Evolutionary conservation across 352 stramenopile species (phyloP).

Genomic region (Plasmopara muralis): DNA sequence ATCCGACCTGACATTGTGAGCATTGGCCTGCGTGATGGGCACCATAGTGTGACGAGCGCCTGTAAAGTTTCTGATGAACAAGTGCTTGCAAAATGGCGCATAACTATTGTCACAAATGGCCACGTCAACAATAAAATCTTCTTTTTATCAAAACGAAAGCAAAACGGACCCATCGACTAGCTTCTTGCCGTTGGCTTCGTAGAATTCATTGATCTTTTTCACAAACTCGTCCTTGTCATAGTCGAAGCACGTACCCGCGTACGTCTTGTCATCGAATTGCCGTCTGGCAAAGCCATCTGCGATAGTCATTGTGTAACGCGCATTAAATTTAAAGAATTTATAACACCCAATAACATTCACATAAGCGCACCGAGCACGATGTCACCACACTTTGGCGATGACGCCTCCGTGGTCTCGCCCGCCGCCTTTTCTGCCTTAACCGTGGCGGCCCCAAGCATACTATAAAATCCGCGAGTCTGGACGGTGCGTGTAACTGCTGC

Average conservation of each 20-base stretch:
- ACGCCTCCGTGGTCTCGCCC: slow-evolving; percentile 11
- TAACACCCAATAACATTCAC: background rate
- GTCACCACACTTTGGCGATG: slow-evolving; percentile 20
- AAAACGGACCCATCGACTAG: slow-evolving; percentile 56
- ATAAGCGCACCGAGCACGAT: slow-evolving; percentile 47
- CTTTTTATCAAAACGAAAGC: background rate
- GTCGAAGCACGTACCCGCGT: slow-evolving; percentile 61
- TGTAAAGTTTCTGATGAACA: slow-evolving; percentile 96
- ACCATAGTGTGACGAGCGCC: slow-evolving; percentile 84
- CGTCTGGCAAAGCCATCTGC: slow-evolving; percentile 76
- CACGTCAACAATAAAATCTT: background rate
- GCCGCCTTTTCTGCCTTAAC: slow-evolving; percentile 34
- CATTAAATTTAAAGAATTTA: background rate
- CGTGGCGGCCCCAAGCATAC: slow-evolving; percentile 33
- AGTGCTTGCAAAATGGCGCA: slow-evolving; percentile 98
- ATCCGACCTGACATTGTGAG: slow-evolving; percentile 85
- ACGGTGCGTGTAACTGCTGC: slow-evolving; percentile 11
- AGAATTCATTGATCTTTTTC: slow-evolving; percentile 79
- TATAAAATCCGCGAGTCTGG: slow-evolving; percentile 28
- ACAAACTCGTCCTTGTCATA: slow-evolving; percentile 75
- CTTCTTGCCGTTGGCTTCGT: slow-evolving; percentile 47
- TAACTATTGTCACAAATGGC: slow-evolving; percentile 57
- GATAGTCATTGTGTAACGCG: background rate
- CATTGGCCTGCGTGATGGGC: slow-evolving; percentile 92
- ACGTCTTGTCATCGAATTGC: slow-evolving; percentile 80